Evolutionary conservation across 768 basidiomycete genomes (phyloP).

Genomic region (Termitomyces sp.): DNA sequence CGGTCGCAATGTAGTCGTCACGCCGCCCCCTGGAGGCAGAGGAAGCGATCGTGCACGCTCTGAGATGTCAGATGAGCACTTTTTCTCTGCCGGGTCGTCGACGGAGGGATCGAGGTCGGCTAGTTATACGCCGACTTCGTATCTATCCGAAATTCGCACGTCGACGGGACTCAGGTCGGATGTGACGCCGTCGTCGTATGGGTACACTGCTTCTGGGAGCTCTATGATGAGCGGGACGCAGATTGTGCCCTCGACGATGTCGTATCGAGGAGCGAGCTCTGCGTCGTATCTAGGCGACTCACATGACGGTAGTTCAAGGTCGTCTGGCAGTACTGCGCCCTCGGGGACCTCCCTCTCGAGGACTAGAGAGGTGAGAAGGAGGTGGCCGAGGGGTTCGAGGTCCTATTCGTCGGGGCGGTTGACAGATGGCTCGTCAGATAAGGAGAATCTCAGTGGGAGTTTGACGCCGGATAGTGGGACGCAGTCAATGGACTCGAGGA

Average conservation of each 20-base stretch:
- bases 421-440: slow-evolving; percentile 44
- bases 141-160: slow-evolving; percentile 22
- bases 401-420: slow-evolving; percentile 36
- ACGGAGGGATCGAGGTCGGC: slow-evolving; percentile 26
- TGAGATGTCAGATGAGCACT: slow-evolving; percentile 30
- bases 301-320: slow-evolving; percentile 29
- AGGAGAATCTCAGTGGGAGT: slow-evolving; percentile 41
- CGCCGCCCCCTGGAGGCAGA: slow-evolving; percentile 36
- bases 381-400: slow-evolving; percentile 36
- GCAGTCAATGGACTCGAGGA: slow-evolving; percentile 21
- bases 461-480: slow-evolving; percentile 23
- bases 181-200: slow-evolving; percentile 16
- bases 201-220: slow-evolving; percentile 24
- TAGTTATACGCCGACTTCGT: slow-evolving; percentile 29
- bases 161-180: slow-evolving; percentile 25
- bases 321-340: slow-evolving; percentile 33
- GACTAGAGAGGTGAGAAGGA: slow-evolving; percentile 51
- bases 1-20: slow-evolving; percentile 34
- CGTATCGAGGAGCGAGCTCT: slow-evolving; percentile 46
- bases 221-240: slow-evolving; percentile 32
- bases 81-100: slow-evolving; percentile 34
- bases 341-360: slow-evolving; percentile 50
- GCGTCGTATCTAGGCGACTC: slow-evolving; percentile 56
- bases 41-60: slow-evolving; percentile 25
- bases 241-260: slow-evolving; percentile 44